A percentile compares a stretch with the other conserved stretches of the same genome.
These are phyloP conservation scores for Protoeuglena noctilucae DNA, from an alignment of 139 green algal genomes.

Conservation along the genomic window DNA sequence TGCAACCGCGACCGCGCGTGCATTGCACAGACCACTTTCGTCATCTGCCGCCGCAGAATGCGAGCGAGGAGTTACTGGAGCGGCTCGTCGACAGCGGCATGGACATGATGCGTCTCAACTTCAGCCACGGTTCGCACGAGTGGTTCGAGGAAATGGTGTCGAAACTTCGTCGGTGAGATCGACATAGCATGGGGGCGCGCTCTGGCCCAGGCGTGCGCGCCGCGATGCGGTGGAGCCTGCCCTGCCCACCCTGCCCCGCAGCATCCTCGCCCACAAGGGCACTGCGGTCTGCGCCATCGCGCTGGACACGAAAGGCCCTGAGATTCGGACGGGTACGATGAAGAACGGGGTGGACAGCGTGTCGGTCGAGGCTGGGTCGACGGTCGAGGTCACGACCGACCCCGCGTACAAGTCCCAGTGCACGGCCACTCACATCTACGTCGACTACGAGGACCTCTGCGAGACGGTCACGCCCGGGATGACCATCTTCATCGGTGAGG, in stretches of 20 bases:
- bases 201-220: too few relatives aligned
- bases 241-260: background rate
- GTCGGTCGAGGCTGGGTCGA: background rate
- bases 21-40: too few relatives aligned
- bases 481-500: background rate
- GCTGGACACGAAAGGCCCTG: conserved; percentile 42
- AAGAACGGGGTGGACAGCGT: background rate
- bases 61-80: conserved; percentile 9
- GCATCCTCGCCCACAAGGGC: background rate
- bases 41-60: too few relatives aligned
- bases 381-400: background rate
- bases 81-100: conserved; percentile 46
- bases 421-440: background rate
- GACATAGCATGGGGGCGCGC: too few relatives aligned
- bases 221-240: background rate
- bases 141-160: too few relatives aligned
- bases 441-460: background rate
- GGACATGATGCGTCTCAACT: conserved; percentile 48
- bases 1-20: conserved; percentile 15
- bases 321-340: conserved; percentile 26
- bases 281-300: background rate
- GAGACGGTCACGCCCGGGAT: background rate
- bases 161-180: too few relatives aligned
- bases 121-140: conserved; percentile 46
- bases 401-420: background rate